Evolutionary conservation across 129 eudicot species (phyloP).

Genomic region (Flaveria sonorensis): DNA sequence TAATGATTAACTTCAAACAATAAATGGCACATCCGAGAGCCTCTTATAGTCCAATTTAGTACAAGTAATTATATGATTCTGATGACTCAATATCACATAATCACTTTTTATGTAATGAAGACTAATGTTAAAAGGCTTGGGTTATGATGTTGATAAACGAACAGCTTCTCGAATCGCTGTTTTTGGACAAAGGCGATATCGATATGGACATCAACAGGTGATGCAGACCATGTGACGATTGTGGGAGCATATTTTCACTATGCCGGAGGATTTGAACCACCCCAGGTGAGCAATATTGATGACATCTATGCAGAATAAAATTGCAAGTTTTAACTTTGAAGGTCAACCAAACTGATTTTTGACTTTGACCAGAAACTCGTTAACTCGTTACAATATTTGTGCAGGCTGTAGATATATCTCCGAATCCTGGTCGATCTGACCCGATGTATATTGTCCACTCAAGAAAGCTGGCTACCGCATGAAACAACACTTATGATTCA

Average conservation of each 20-base stretch:
- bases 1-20: not conserved
- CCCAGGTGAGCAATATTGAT: slow-evolving; percentile 54
- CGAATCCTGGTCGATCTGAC: slow-evolving; percentile 95
- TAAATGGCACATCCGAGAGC: not conserved
- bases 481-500: slow-evolving; percentile 22
- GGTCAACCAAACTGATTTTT: slow-evolving; percentile 25
- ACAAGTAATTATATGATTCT: not conserved
- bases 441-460: slow-evolving; percentile 95
- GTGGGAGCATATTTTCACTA: slow-evolving; percentile 97
- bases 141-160: slow-evolving; percentile 19
- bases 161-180: slow-evolving; percentile 95
- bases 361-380: not conserved
- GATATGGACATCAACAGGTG: slow-evolving; percentile 95
- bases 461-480: slow-evolving; percentile 59
- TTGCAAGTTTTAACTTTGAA: slow-evolving; percentile 9
- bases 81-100: too few species aligned
- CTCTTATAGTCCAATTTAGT: not conserved
- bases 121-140: slow-evolving; percentile 1
- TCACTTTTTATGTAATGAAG: not conserved
- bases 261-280: slow-evolving; percentile 98
- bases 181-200: slow-evolving; percentile 98
- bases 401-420: slow-evolving; percentile 97
- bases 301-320: not conserved
- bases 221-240: slow-evolving; percentile 86
- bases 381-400: not conserved